phyloP scores from a whole-genome alignment of 495 filamentous ascomycete species.

The Halenospora varia region DNA sequence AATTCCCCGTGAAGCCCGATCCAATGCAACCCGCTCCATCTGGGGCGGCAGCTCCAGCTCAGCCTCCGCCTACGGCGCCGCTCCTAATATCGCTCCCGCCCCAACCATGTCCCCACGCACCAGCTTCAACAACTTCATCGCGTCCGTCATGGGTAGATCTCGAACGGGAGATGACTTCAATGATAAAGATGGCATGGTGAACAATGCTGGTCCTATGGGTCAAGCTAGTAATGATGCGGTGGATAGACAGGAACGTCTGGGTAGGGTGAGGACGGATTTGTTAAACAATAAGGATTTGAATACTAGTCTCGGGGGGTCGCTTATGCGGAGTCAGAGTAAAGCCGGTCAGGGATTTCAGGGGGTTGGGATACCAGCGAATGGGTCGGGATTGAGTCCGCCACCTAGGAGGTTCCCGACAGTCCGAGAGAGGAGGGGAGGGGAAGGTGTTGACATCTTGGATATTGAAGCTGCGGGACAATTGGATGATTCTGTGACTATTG shows the following conservation, averaged over 20 bases:
- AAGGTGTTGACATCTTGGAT: too few species aligned
- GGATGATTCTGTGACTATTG: neutral
- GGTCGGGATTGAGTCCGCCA: neutral
- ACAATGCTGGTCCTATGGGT: neutral
- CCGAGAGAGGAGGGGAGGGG: neutral
- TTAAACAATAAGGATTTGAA: neutral
- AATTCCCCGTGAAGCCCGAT: too few species aligned
- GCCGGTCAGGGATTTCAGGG: too few species aligned
- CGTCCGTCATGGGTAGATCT: neutral
- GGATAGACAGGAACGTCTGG: neutral
- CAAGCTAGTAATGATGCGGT: neutral
- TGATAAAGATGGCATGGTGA: neutral
- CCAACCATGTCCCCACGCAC: too few species aligned
- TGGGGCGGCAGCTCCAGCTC: too few species aligned
- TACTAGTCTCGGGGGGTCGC: neutral
- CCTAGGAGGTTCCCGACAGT: neutral
- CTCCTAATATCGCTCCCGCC: too few species aligned
- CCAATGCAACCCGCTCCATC: too few species aligned
- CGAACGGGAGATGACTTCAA: neutral
- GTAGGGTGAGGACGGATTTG: neutral
- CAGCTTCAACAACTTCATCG: too few species aligned
- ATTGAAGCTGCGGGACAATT: neutral
- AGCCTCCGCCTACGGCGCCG: too few species aligned
- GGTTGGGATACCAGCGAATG: neutral
- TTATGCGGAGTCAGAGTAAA: neutral